phyloP scores from a whole-genome alignment of 352 stramenopile genomes.

The Pythium myriotylum region DNA sequence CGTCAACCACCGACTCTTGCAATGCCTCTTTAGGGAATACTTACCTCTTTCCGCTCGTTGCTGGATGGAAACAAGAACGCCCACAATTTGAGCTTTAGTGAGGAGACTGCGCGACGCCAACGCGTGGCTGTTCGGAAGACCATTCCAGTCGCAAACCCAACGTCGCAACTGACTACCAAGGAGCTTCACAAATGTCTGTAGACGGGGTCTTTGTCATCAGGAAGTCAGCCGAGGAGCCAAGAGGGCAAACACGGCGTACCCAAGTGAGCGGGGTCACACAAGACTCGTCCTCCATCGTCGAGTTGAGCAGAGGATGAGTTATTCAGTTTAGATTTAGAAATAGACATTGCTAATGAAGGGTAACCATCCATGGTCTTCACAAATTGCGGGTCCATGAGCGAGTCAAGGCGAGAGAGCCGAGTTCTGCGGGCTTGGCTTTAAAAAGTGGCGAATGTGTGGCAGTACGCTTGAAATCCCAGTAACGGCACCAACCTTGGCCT shows the following conservation, averaged over 20 bases:
- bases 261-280: constrained; percentile 48
- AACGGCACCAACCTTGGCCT: too few relatives aligned
- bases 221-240: background rate
- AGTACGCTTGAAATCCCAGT: too few relatives aligned
- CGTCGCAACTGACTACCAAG: constrained; percentile 47
- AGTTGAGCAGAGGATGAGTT: too few relatives aligned
- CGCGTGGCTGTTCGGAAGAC: constrained; percentile 56
- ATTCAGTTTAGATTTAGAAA: too few relatives aligned
- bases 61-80: constrained; percentile 61
- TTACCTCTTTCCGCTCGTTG: constrained; percentile 56
- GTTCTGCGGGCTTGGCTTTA: too few relatives aligned
- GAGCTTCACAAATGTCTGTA: constrained; percentile 72
- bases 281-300: too few relatives aligned
- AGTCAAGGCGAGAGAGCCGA: too few relatives aligned
- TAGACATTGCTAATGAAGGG: too few relatives aligned
- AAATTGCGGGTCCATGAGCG: too few relatives aligned
- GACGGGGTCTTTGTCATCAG: background rate
- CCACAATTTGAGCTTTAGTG: constrained; percentile 70
- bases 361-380: too few relatives aligned
- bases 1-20: constrained; percentile 1
- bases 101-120: constrained; percentile 46
- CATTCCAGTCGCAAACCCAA: constrained; percentile 48
- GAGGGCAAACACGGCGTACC: constrained; percentile 28
- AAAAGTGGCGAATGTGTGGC: too few relatives aligned
- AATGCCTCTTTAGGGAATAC: too few relatives aligned